Conservation (phyloP, 192 early-diverging fungal species). For the Coemansia sp. region DNA sequence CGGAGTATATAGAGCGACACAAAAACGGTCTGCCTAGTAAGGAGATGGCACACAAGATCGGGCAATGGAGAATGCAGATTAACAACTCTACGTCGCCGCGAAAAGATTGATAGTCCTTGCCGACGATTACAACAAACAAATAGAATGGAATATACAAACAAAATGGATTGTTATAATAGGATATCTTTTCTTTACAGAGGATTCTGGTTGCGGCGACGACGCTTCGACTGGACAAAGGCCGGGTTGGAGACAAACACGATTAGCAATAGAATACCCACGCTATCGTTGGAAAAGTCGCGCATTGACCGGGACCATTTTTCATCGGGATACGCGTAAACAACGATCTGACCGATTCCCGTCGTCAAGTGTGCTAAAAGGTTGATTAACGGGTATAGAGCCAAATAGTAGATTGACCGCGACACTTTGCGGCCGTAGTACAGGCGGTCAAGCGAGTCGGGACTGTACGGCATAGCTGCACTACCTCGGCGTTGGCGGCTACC, state of each 20-base stretch:
- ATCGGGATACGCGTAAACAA: constrained; percentile 47
- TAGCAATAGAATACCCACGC: constrained; percentile 49
- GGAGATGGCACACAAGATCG: constrained; percentile 39
- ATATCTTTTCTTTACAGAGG: constrained; percentile 8
- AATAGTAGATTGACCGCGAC: constrained; percentile 52
- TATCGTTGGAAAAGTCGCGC: constrained; percentile 52
- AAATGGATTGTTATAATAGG: neutral
- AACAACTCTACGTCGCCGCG: constrained; percentile 4
- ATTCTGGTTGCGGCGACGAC: constrained; percentile 20
- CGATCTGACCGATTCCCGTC: constrained; percentile 48
- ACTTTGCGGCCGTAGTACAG: constrained; percentile 55
- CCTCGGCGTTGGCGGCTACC: constrained; percentile 8
- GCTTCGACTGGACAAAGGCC: constrained; percentile 47
- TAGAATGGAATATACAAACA: neutral
- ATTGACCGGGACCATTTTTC: constrained; percentile 43
- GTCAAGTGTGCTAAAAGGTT: constrained; percentile 49
- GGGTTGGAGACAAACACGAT: constrained; percentile 54
- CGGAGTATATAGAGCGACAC: constrained; percentile 39
- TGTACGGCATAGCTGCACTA: constrained; percentile 18
- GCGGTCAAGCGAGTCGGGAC: constrained; percentile 49
- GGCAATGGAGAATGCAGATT: constrained; percentile 44
- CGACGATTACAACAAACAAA: constrained; percentile 1
- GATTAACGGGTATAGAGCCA: constrained; percentile 51
- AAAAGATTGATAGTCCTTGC: neutral
- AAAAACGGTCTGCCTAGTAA: constrained; percentile 38